Evolutionary conservation across 192 early-diverging fungal species (phyloP).

Genomic region (Rhizophagus prolifer): DNA sequence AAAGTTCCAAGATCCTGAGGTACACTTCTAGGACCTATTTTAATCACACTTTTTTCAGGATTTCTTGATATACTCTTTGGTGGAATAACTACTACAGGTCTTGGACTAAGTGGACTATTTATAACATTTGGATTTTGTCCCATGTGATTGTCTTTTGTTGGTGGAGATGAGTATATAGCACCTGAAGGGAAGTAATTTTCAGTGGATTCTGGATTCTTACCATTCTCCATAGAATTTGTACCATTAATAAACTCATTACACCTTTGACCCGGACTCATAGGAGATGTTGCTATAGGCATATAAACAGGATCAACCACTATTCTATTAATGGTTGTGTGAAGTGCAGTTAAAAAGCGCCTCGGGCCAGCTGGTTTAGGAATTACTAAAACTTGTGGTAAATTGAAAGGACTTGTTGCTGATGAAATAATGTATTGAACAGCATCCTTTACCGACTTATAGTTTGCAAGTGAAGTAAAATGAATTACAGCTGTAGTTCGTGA

Average conservation of each 20-base stretch:
- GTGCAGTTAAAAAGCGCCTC: slow-evolving; percentile 53
- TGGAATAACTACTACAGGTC: not conserved
- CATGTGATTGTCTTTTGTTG: no score
- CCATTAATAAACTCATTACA: not conserved
- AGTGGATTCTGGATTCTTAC: not conserved
- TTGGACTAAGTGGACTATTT: slow-evolving; percentile 11
- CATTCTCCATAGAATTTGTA: not conserved
- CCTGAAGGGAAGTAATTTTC: not conserved
- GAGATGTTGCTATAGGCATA: slow-evolving; percentile 56
- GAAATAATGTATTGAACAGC: slow-evolving; percentile 42
- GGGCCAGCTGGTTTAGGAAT: slow-evolving; percentile 66
- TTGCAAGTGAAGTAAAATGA: slow-evolving; percentile 55
- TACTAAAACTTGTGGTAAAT: slow-evolving; percentile 54
- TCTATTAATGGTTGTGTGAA: slow-evolving; percentile 56
- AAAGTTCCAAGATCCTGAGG: not conserved
- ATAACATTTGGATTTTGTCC: not conserved
- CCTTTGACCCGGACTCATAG: slow-evolving; percentile 47
- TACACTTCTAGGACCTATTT: not conserved
- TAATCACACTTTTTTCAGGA: not conserved
- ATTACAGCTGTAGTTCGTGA: slow-evolving; percentile 53
- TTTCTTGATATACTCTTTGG: not conserved
- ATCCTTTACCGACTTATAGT: slow-evolving; percentile 52
- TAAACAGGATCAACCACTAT: slow-evolving; percentile 52
- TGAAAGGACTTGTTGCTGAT: slow-evolving; percentile 8
- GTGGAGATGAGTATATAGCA: not conserved